Evolutionary conservation across 352 stramenopile genomes (phyloP).

Genomic region (Pythium sp.): DNA sequence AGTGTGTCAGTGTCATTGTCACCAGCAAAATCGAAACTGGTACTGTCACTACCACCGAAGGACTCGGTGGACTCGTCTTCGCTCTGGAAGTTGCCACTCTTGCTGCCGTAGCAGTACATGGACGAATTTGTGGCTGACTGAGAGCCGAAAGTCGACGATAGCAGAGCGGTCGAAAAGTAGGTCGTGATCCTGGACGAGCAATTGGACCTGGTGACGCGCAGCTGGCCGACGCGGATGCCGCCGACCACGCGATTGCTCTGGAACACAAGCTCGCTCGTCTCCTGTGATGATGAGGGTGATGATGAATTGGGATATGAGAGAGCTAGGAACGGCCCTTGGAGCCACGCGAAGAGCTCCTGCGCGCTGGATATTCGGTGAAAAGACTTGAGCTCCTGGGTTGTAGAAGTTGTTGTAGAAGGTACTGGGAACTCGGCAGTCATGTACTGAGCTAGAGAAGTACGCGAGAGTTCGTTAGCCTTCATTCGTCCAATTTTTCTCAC

Average conservation of each 20-base stretch:
- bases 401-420: not conserved
- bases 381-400: slow-evolving; percentile 2
- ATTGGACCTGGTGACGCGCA: slow-evolving; percentile 31
- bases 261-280: slow-evolving; percentile 9
- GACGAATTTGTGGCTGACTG: not conserved
- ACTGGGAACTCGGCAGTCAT: slow-evolving; percentile 13
- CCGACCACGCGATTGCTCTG: slow-evolving; percentile 38
- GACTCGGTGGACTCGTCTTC: slow-evolving; percentile 19
- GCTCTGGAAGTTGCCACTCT: slow-evolving; percentile 20
- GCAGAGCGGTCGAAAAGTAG: slow-evolving; percentile 23
- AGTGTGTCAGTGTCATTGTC: slow-evolving; percentile 34
- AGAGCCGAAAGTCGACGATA: too few relatives aligned
- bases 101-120: slow-evolving; percentile 26
- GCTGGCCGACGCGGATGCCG: slow-evolving; percentile 42
- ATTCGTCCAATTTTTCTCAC: not conserved
- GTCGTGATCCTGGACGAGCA: slow-evolving; percentile 32
- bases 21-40: slow-evolving; percentile 29
- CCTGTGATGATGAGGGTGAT: not conserved
- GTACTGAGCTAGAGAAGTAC: slow-evolving; percentile 17
- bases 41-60: slow-evolving; percentile 16
- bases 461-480: not conserved
- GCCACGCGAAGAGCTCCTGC: slow-evolving; percentile 29
- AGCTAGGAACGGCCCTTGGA: slow-evolving; percentile 27
- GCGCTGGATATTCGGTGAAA: slow-evolving; percentile 24
- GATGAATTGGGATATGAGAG: slow-evolving; percentile 20